Conservation (phyloP, 2,329 filamentous ascomycete species). For the Ophioceras dolichostomum region DNA sequence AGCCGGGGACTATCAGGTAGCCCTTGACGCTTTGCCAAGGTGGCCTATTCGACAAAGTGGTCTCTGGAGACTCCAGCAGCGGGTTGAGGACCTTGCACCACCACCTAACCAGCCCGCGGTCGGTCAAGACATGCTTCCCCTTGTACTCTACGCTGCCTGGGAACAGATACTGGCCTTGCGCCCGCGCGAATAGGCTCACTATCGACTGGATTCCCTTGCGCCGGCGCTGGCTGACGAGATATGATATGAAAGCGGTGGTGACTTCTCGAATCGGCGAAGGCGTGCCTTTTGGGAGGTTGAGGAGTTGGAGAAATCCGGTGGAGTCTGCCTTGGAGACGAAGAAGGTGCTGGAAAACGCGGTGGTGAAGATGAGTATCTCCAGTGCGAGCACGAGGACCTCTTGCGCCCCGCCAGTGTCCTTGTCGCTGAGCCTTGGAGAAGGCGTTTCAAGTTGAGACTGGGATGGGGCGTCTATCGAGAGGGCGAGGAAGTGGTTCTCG, state of each 20-base stretch:
- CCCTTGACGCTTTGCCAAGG: conserved; percentile 46
- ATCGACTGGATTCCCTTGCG: conserved; percentile 57
- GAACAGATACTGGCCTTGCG: conserved; percentile 90
- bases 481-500: conserved; percentile 64
- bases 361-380: conserved; percentile 80
- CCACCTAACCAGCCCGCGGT: conserved; percentile 84
- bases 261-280: conserved; percentile 65
- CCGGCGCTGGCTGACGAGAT: conserved; percentile 56
- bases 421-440: conserved; percentile 6
- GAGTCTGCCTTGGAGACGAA: conserved; percentile 98
- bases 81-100: conserved; percentile 86
- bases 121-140: conserved; percentile 84
- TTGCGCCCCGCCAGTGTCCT: conserved; percentile 12
- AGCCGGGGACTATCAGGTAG: conserved; percentile 78
- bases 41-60: conserved; percentile 7
- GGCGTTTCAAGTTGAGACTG: conserved; percentile 5
- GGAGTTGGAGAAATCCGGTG: conserved; percentile 67
- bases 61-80: conserved; percentile 39
- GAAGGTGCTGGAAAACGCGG: conserved; percentile 66
- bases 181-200: conserved; percentile 81
- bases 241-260: conserved; percentile 62
- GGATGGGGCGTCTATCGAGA: conserved; percentile 28
- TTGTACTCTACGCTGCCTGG: conserved; percentile 78
- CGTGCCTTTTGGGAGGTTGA: conserved; percentile 48
- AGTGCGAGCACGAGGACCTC: conserved; percentile 68